Evolutionary conservation across 306 rosid species (phyloP), one percentile per base, ranked within the genome.

Genomic region (Quillaja saponaria): DNA sequence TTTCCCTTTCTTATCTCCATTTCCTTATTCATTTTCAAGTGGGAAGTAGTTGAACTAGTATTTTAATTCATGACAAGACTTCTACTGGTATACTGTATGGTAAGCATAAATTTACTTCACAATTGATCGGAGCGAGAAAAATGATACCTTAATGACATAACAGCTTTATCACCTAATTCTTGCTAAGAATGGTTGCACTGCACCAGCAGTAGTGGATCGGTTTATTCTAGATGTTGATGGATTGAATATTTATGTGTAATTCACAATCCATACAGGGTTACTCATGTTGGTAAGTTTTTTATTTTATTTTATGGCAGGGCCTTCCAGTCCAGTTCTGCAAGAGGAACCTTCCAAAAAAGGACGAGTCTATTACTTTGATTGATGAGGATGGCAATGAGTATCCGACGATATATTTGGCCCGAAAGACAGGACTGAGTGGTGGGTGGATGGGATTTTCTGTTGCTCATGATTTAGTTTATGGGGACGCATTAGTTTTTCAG

Each of bases 391-490:
- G 76, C 8, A 58, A 78, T 33, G 88, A 84, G 66, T 79, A 66
- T 59, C 58, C 77, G 21, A 70, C 85, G 16, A 42, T 85, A 56
- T 90, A 80, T 73, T 79, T 84, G 77, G 38, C 71, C 28, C 49
- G 81, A 10, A 87, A 82, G 33, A 55, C 66, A 14, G 95, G 95
- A 58, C 82, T 87, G 3, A 87, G 92, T 28, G 95, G 88, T 46
- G 92, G 97, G 60, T 87, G 97, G 92, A 81, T 54, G 63, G 97
- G 86, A 21, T 88, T 91, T 56, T 49, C 97, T 3, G 67, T 88
- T 72, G 96, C 95, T 67, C 97, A 85, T 75, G 59, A 69, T 11
- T 76, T 85, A 75, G 86, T 74, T 6, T 90, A 85, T 40, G 97
- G 97, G 21, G 96, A 91, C 18, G 96, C 97, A 14, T 59, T 91